phyloP scores from a whole-genome alignment of 768 basidiomycete genomes.

The Suillus sp. region DNA sequence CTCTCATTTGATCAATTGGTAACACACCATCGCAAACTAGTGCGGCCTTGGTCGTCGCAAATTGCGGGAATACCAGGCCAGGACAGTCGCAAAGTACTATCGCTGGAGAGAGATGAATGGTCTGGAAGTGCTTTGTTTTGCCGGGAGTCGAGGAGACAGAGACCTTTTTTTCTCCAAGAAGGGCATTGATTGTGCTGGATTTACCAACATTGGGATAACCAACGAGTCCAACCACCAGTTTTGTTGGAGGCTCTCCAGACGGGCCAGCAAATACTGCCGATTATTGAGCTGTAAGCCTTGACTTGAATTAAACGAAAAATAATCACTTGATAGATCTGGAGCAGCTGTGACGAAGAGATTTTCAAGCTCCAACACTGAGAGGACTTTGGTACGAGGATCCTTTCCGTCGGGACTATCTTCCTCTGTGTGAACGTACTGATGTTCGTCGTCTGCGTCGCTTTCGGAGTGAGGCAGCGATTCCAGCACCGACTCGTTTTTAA shows the following conservation, averaged over 20 bases:
- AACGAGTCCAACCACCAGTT: slow-evolving; percentile 84
- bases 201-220: slow-evolving; percentile 99
- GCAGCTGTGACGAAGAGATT: slow-evolving; percentile 72
- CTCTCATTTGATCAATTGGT: slow-evolving; percentile 96
- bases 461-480: slow-evolving; percentile 31
- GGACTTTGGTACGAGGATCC: slow-evolving; percentile 72
- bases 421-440: slow-evolving; percentile 56
- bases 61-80: slow-evolving; percentile 97
- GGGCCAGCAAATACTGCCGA: slow-evolving; percentile 59
- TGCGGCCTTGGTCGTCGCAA: slow-evolving; percentile 94
- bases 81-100: slow-evolving; percentile 96
- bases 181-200: slow-evolving; percentile 95
- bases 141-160: slow-evolving; percentile 98
- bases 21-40: slow-evolving; percentile 95
- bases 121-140: slow-evolving; percentile 99
- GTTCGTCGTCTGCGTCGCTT: slow-evolving; percentile 37
- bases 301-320: no score
- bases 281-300: slow-evolving; percentile 13
- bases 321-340: slow-evolving; percentile 65
- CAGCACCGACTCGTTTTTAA: slow-evolving; percentile 21
- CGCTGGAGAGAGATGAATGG: slow-evolving; percentile 86
- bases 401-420: slow-evolving; percentile 50
- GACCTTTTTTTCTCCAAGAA: slow-evolving; percentile 95
- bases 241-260: slow-evolving; percentile 57
- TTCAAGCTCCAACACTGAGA: slow-evolving; percentile 88